Base-by-base conservation (phyloP, 306 rosid species). In the Vicia sativa region DNA sequence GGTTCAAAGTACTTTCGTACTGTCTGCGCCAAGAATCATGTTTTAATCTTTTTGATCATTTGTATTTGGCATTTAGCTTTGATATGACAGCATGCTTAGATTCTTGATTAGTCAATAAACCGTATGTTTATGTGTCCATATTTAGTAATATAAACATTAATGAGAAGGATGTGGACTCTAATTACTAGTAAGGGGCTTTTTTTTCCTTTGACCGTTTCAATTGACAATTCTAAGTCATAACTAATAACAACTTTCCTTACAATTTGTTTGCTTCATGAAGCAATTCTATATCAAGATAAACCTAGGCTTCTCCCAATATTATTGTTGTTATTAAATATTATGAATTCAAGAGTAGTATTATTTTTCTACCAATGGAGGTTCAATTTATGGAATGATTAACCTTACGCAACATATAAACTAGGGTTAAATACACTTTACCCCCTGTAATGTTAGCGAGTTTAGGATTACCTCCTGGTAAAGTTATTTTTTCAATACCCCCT, bases 121-220 rank as follows among this genome's bases (percentile, higher is more conserved):
- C 52, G 16, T 34, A 42, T 21, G 12, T 46, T 4, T 18, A 3
- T 23, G 26, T 59, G 58, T 59, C 28, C 10, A 53, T 75, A 6
- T 6, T 11, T 6, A 3, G 26, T 9, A 19, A 19, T 6, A 70
- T 60, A 14, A 15, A 18, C 28, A 60, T 48, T 38, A 48, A 15
- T 38, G 2, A 13, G 12, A 38, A 10, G 31, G 43, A 13, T 34
- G 28, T 34, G 53, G 67, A 69, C 68, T 35, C 35, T 55, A 26
- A 13, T 9, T 52, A 21, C 21, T 21, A 48, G 7, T 3, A 43
- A 21, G 59, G 77, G 15, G 60, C 41, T 62, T 71, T 58, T 70
- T 70, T 39, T 52, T 76, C 67, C 76, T 80, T 82, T 83, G 87
- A 86, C 87, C 76, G 16, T 62, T 77, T 80, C 79, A 80, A 80